phyloP scores from a whole-genome alignment of 2,329 filamentous ascomycete genomes.

The Cadophora sp. region DNA sequence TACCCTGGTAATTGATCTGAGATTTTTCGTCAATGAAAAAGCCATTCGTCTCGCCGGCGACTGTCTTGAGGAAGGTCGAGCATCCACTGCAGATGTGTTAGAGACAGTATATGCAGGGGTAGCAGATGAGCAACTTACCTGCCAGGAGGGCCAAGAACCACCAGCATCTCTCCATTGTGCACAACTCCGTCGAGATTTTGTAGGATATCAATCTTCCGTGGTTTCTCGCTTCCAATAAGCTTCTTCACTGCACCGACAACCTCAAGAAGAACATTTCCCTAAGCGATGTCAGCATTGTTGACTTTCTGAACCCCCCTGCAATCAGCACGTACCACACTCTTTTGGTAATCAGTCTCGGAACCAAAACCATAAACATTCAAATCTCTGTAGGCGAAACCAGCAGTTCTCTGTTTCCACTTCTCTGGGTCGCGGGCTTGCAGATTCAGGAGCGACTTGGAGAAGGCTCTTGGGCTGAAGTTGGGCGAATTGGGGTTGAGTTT shows the following conservation, averaged over 20 bases:
- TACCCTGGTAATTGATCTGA: slow-evolving; percentile 66
- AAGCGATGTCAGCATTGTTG: slow-evolving; percentile 5
- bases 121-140: slow-evolving; percentile 45
- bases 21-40: slow-evolving; percentile 58
- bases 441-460: slow-evolving; percentile 65
- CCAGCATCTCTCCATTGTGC: slow-evolving; percentile 67
- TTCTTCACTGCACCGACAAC: slow-evolving; percentile 50
- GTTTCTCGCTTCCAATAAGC: slow-evolving; percentile 58
- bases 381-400: slow-evolving; percentile 70
- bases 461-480: slow-evolving; percentile 60
- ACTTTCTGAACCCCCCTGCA: neutral
- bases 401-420: slow-evolving; percentile 59
- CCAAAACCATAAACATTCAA: slow-evolving; percentile 74
- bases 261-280: slow-evolving; percentile 62
- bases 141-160: slow-evolving; percentile 70
- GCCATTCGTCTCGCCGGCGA: slow-evolving; percentile 60
- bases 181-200: slow-evolving; percentile 68
- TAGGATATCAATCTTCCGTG: slow-evolving; percentile 61
- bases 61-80: slow-evolving; percentile 66
- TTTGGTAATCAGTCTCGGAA: slow-evolving; percentile 73
- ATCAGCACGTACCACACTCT: slow-evolving; percentile 54
- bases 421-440: slow-evolving; percentile 59
- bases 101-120: neutral
- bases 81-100: slow-evolving; percentile 52
- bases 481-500: slow-evolving; percentile 57